phyloP scores from a whole-genome alignment of 2,329 filamentous ascomycete species.

The Grosmannia huntii region DNA sequence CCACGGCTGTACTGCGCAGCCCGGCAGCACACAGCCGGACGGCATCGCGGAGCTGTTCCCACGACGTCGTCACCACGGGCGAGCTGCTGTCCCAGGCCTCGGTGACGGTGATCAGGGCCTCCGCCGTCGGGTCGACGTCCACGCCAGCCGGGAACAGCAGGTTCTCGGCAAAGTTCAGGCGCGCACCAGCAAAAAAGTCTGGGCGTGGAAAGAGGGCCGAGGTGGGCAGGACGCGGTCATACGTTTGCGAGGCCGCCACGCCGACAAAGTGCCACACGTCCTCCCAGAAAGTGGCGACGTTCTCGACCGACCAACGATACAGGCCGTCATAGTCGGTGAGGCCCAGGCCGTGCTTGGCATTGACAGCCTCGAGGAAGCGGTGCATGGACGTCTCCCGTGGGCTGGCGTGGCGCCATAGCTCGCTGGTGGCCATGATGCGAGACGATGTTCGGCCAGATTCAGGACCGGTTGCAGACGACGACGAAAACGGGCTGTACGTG shows the following conservation, averaged over 20 bases:
- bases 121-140: constrained; percentile 42
- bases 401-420: constrained; percentile 57
- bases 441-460: neutral
- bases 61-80: constrained; percentile 38
- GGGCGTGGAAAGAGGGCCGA: constrained; percentile 76
- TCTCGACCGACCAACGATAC: constrained; percentile 71
- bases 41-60: constrained; percentile 66
- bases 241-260: constrained; percentile 54
- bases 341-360: constrained; percentile 49
- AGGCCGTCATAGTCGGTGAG: constrained; percentile 61
- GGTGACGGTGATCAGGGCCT: constrained; percentile 70
- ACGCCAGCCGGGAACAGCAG: constrained; percentile 58
- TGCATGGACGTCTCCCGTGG: constrained; percentile 59
- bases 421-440: neutral
- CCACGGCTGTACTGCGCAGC: constrained; percentile 43
- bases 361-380: constrained; percentile 57
- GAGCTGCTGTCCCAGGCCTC: constrained; percentile 42
- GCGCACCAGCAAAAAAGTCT: constrained; percentile 67
- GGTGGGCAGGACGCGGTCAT: constrained; percentile 52
- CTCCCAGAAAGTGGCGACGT: constrained; percentile 69
- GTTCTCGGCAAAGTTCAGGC: constrained; percentile 91
- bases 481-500: neutral
- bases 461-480: neutral
- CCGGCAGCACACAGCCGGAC: constrained; percentile 63
- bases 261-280: constrained; percentile 76